Conservation (phyloP, 441 rosid species). For the Macaranga tanarius region DNA sequence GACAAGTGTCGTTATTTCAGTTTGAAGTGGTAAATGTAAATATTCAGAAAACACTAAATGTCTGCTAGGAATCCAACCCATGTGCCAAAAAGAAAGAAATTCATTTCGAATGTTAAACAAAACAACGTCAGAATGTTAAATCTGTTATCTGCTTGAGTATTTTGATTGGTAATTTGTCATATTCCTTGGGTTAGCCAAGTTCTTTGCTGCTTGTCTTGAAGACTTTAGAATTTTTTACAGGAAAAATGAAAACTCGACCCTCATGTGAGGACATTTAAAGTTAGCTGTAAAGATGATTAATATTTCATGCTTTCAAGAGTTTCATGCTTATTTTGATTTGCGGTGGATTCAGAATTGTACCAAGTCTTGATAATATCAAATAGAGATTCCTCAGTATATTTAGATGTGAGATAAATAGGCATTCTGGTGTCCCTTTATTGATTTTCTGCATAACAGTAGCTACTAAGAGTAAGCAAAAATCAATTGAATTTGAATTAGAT, state of each 20-base stretch:
- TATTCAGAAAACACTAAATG: neutral
- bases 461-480: neutral
- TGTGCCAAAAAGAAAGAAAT: neutral
- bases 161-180: neutral
- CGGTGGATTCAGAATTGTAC: neutral
- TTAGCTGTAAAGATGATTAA: neutral
- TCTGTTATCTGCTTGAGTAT: neutral
- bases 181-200: neutral
- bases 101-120: too few species aligned
- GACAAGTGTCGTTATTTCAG: neutral
- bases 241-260: neutral
- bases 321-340: conserved; percentile 2
- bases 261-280: too few species aligned
- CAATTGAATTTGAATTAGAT: conserved; percentile 6
- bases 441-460: neutral
- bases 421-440: neutral
- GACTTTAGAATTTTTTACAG: neutral
- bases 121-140: neutral
- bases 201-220: neutral
- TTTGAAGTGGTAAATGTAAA: neutral
- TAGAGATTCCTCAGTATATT: neutral
- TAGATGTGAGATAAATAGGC: neutral
- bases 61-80: neutral
- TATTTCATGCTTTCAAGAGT: neutral
- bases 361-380: neutral